These are phyloP conservation scores for Nemania sp. DNA, from an alignment of 2,329 filamentous ascomycete species.

Conservation along the genomic window DNA sequence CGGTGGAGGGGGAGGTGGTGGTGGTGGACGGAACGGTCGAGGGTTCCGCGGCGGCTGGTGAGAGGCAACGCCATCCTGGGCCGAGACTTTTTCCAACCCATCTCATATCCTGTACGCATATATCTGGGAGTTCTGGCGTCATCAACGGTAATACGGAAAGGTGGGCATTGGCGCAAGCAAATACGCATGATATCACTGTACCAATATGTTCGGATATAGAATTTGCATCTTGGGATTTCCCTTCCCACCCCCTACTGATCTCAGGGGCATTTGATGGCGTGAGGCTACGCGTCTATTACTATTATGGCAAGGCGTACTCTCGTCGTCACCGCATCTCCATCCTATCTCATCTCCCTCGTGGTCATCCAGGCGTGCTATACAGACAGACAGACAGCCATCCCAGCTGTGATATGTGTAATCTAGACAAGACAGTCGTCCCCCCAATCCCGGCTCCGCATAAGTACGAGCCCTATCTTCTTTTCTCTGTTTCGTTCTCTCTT, in stretches of 20 bases:
- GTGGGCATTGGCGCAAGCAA: constrained; percentile 22
- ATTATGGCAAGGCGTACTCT: constrained; percentile 17
- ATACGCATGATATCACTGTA: constrained; percentile 30
- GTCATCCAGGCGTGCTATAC: neutral
- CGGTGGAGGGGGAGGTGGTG: constrained; percentile 51
- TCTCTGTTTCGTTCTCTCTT: neutral
- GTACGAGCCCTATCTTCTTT: neutral
- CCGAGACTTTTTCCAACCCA: neutral
- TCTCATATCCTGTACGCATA: constrained; percentile 24
- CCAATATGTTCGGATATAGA: constrained; percentile 19
- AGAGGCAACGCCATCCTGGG: neutral
- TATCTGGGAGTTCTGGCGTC: constrained; percentile 36
- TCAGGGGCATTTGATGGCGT: neutral
- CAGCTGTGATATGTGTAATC: neutral
- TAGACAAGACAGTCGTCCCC: neutral
- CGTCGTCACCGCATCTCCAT: neutral
- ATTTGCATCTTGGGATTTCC: constrained; percentile 11
- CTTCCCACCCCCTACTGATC: neutral
- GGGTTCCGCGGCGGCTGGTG: constrained; percentile 53
- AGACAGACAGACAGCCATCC: neutral
- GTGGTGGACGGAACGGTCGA: constrained; percentile 45
- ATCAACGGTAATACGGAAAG: constrained; percentile 5
- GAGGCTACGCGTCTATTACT: constrained; percentile 21
- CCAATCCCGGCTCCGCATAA: neutral
- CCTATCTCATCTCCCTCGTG: too few relatives aligned